Conservation (phyloP, 2,329 filamentous ascomycete genomes). For the Hypoxylon sp. region DNA sequence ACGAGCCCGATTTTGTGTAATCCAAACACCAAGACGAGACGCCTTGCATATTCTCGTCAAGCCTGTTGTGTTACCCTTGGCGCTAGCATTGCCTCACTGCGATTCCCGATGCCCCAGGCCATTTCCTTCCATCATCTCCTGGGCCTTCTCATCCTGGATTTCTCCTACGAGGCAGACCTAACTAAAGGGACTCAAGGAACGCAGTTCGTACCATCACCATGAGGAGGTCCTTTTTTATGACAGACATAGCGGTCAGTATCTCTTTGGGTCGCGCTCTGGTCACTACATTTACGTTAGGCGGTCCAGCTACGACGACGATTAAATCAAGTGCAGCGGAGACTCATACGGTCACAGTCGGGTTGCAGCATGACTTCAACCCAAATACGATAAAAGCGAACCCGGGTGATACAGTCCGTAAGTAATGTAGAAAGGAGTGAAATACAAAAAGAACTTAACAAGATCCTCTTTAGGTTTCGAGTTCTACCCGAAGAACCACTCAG, state of each 20-base stretch:
- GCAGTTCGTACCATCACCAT: slow-evolving; percentile 11
- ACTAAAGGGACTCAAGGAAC: neutral
- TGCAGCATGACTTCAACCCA: slow-evolving; percentile 36
- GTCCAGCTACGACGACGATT: slow-evolving; percentile 6
- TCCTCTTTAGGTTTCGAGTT: slow-evolving; percentile 55
- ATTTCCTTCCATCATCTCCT: slow-evolving; percentile 6
- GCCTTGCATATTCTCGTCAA: slow-evolving; percentile 7
- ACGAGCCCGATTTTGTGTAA: neutral
- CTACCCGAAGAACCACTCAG: slow-evolving; percentile 66
- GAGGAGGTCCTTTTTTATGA: slow-evolving; percentile 13
- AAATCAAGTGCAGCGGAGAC: slow-evolving; percentile 21
- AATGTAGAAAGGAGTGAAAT: neutral
- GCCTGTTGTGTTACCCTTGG: slow-evolving; percentile 4
- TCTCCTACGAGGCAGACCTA: neutral
- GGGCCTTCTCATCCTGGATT: neutral
- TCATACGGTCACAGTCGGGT: slow-evolving; percentile 33
- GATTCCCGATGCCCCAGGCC: slow-evolving; percentile 3
- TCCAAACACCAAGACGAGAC: neutral
- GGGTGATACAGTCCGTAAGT: slow-evolving; percentile 37
- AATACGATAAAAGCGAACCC: slow-evolving; percentile 31
- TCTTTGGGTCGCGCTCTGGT: slow-evolving; percentile 14
- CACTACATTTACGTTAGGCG: neutral
- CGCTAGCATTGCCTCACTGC: slow-evolving; percentile 10
- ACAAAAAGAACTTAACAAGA: slow-evolving; percentile 3
- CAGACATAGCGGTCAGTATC: slow-evolving; percentile 10